A percentile compares a stretch with the other conserved stretches of the same genome.
Evolutionary conservation across 163 green algal genomes (phyloP).

Genomic region (Chlorella variabilis): DNA sequence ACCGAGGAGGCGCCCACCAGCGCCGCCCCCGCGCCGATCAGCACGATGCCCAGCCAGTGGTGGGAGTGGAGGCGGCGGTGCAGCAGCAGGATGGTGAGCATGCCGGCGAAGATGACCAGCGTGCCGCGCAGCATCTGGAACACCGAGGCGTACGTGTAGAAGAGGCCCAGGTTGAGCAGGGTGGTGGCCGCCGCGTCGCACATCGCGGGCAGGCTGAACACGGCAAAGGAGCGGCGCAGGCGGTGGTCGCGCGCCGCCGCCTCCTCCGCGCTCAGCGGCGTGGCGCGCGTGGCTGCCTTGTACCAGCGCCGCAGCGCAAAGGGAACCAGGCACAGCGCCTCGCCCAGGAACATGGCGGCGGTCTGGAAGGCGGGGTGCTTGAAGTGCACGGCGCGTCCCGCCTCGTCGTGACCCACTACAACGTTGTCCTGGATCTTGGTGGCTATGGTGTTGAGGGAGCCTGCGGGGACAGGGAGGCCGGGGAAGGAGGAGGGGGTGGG

Average conservation of each 20-base stretch:
- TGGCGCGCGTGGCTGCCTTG: background rate
- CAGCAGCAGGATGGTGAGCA: conserved; percentile 86
- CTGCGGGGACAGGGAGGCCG: conserved; percentile 27
- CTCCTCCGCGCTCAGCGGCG: conserved; percentile 13
- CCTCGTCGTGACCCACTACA: conserved; percentile 55
- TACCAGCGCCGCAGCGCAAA: conserved; percentile 65
- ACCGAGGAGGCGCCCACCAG: conserved; percentile 82
- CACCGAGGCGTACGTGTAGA: conserved; percentile 61
- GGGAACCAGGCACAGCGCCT: conserved; percentile 76
- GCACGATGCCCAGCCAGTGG: conserved; percentile 86
- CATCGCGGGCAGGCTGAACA: conserved; percentile 83
- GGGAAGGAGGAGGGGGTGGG: no score
- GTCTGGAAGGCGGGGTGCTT: conserved; percentile 78
- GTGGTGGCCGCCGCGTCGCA: conserved; percentile 85
- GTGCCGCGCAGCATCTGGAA: conserved; percentile 94
- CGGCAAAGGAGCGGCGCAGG: conserved; percentile 19
- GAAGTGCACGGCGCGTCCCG: conserved; percentile 68
- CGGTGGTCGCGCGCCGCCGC: conserved; percentile 19
- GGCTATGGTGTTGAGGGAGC: conserved; percentile 84
- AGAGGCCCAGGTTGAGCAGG: conserved; percentile 83
- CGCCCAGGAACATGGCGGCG: conserved; percentile 63
- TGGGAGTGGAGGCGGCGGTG: conserved; percentile 77
- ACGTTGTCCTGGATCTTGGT: conserved; percentile 86
- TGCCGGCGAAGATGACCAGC: conserved; percentile 84
- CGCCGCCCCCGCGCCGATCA: conserved; percentile 81